Evolutionary conservation across 1,139 yeast genomes (phyloP).

Genomic region (Suhomyces chickasaworum): DNA sequence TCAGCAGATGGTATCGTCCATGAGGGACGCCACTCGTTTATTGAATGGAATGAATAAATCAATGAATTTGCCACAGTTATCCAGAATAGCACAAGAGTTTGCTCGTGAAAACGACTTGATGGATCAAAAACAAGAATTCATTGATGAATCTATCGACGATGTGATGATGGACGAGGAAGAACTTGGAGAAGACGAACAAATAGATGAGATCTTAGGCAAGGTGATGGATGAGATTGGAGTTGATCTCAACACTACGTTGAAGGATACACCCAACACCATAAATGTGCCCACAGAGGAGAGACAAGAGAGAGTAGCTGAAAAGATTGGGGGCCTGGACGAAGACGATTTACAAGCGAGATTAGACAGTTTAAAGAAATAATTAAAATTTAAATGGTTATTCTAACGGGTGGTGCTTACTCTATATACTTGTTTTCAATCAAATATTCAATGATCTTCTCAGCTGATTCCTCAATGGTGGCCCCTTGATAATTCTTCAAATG

Average conservation of each 20-base stretch:
- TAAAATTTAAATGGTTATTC: too few species aligned
- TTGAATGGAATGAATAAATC: constrained; percentile 84
- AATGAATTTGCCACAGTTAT: constrained; percentile 88
- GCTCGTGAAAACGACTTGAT: constrained; percentile 91
- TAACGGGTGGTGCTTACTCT: constrained; percentile 2
- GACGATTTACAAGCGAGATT: constrained; percentile 89
- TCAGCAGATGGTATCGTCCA: constrained; percentile 92
- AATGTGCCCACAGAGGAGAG: constrained; percentile 31
- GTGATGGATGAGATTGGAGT: constrained; percentile 96
- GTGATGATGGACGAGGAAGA: constrained; percentile 83
- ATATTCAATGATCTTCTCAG: constrained; percentile 69
- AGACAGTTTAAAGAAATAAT: constrained; percentile 73
- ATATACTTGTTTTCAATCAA: constrained; percentile 58
- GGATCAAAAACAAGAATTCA: constrained; percentile 98
- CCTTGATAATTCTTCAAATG: constrained; percentile 71
- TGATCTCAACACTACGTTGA: constrained; percentile 69
- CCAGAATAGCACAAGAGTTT: constrained; percentile 91
- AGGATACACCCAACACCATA: constrained; percentile 65
- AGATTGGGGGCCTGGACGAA: constrained; percentile 49
- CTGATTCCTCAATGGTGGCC: constrained; percentile 76
- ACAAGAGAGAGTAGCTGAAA: constrained; percentile 48
- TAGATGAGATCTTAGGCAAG: constrained; percentile 87
- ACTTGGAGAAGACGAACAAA: constrained; percentile 75
- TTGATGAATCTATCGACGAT: constrained; percentile 97
- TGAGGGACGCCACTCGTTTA: constrained; percentile 92